Evolutionary conservation across 176 grass and related monocot species (phyloP), one percentile per base, ranked within the genome.

Genomic region (Oryza meyeriana): DNA sequence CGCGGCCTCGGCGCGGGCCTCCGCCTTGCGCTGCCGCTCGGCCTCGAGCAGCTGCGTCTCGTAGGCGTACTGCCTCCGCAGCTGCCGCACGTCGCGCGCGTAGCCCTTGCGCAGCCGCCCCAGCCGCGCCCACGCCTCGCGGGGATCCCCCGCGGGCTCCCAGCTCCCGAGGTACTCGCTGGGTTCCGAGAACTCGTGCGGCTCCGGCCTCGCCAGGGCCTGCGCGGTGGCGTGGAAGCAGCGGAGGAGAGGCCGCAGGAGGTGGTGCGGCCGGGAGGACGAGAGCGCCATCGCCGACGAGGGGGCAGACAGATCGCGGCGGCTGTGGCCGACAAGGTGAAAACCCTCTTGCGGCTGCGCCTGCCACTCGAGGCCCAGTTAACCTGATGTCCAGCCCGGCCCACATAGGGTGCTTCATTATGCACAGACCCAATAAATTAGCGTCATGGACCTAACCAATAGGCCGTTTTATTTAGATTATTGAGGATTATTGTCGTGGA

Each of bases 81-180:
- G 75, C 75, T 85, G 58, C 76, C 86, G 88, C 57, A 98, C 91
- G 36, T 93, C 86, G 71, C 81, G 86, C 44, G 64, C 84, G 65
- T 94, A 55, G 50, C 50, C 50, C 50, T 55, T 55, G 17, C 90
- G 92, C 64, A 94, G 84, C 64, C 92, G 80, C 30, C 90, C 88
- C 61, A 94, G 88, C 61, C 74, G 83, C 31, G 88, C 84, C 79
- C 74, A 75, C 24, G 88, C 95, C 79, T 84, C 63, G 9, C 87
- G 67, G 10, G 92, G 93, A 5, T 98, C 93, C 8, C 32, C 83
- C 36, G 79, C 41, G 26, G 86, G 79, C 6, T 64, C 77, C 95
- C 95, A 98, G 78, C 90, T 98, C 26, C 95, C 92, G 33, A 95
- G 74, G 57, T 91, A 90, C 3, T 62, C 76, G 72, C 86, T 95